Evolutionary conservation across 768 basidiomycete species (phyloP).

Genomic region (Solioccasus polychromus): DNA sequence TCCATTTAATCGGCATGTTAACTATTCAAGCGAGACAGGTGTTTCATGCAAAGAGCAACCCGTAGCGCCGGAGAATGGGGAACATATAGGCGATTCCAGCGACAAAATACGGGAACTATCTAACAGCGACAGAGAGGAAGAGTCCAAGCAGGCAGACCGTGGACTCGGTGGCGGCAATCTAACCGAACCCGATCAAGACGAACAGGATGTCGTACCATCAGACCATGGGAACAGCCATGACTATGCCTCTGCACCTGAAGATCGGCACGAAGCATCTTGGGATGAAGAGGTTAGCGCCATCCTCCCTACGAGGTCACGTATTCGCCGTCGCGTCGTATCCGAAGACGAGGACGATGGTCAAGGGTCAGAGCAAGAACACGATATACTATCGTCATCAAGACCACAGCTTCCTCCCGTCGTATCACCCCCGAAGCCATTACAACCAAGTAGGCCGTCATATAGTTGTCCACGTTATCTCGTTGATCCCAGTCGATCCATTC

Average conservation of each 20-base stretch:
- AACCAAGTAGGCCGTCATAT: background rate
- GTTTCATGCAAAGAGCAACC: background rate
- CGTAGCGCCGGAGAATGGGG: background rate
- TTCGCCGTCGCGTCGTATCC: conserved; percentile 6
- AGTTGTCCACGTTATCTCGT: background rate
- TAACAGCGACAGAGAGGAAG: background rate
- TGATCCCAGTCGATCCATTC: background rate
- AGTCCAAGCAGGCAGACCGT: background rate
- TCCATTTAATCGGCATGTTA: background rate
- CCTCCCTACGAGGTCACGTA: conserved; percentile 1
- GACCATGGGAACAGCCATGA: conserved; percentile 4
- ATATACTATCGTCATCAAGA: background rate
- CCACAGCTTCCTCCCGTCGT: background rate
- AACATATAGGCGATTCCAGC: background rate
- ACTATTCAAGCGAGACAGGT: background rate
- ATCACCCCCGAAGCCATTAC: conserved; percentile 5
- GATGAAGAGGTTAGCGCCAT: conserved; percentile 5
- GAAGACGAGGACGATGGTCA: conserved; percentile 8
- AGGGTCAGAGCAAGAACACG: conserved; percentile 2
- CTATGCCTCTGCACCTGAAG: background rate
- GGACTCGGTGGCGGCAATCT: background rate
- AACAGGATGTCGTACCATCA: background rate
- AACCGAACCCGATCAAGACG: background rate
- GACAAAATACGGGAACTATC: background rate
- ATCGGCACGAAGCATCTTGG: background rate